Conservation (phyloP, 208 protist species). For the Trichomonas gallinae region DNA sequence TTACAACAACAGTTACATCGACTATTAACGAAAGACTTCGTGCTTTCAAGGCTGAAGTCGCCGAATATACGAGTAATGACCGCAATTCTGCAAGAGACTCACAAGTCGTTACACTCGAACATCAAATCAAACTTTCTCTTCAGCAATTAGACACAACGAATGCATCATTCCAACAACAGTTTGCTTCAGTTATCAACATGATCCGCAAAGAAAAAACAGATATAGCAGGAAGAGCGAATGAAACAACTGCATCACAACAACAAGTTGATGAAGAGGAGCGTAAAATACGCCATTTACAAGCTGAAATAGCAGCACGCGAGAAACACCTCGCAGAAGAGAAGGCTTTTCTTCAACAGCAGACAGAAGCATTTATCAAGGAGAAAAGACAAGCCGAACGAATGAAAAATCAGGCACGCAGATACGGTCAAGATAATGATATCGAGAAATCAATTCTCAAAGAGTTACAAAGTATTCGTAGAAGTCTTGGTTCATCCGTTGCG, state of each 20-base stretch:
- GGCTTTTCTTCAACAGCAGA: not conserved
- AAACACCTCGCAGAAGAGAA: not conserved
- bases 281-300: not conserved
- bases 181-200: not conserved
- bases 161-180: not conserved
- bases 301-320: not conserved
- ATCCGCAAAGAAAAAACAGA: not conserved
- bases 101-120: not conserved
- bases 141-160: not conserved
- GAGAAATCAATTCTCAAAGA: not conserved
- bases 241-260: not conserved
- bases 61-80: not conserved
- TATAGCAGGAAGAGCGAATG: not conserved
- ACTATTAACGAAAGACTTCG: constrained; percentile 1
- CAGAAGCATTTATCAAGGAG: constrained; percentile 6
- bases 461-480: not conserved
- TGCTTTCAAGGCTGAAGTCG: not conserved
- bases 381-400: not conserved
- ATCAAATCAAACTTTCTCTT: not conserved
- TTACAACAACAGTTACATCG: not conserved
- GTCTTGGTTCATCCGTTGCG: not conserved
- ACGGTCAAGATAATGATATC: not conserved
- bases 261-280: constrained; percentile 5
- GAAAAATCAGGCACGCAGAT: not conserved
- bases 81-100: not conserved